Conservation (phyloP, 1,284 basidiomycete species). For the Heterobasidion irregulare region DNA sequence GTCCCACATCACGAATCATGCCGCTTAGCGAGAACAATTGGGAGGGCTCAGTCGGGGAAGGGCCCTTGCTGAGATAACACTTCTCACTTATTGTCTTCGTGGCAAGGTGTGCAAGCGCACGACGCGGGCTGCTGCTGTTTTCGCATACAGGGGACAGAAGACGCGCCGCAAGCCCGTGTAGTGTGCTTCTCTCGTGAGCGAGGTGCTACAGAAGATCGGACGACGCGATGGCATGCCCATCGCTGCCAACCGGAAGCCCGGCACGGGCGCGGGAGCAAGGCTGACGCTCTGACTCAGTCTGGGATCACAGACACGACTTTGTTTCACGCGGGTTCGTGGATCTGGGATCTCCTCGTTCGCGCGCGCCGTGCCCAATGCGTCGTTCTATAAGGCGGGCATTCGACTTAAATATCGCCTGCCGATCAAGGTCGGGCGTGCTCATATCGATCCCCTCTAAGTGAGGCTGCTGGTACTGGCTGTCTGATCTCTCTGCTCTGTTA, state of each 20-base stretch:
- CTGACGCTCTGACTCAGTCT: background rate
- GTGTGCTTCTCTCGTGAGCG: no score
- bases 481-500: background rate
- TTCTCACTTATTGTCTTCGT: slow-evolving; percentile 11
- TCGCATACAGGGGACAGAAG: background rate
- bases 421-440: background rate
- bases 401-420: background rate
- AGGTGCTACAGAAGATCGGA: no score
- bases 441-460: background rate
- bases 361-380: background rate
- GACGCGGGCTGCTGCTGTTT: background rate
- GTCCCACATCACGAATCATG: background rate
- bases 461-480: background rate
- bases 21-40: slow-evolving; percentile 9
- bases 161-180: no score
- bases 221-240: no score
- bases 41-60: background rate
- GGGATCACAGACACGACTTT: background rate
- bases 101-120: background rate
- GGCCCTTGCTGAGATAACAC: slow-evolving; percentile 10
- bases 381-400: background rate
- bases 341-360: background rate
- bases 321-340: background rate
- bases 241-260: background rate
- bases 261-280: background rate